phyloP scores from a whole-genome alignment of 169 alveolate species.

The Plasmodium reichenowi region DNA sequence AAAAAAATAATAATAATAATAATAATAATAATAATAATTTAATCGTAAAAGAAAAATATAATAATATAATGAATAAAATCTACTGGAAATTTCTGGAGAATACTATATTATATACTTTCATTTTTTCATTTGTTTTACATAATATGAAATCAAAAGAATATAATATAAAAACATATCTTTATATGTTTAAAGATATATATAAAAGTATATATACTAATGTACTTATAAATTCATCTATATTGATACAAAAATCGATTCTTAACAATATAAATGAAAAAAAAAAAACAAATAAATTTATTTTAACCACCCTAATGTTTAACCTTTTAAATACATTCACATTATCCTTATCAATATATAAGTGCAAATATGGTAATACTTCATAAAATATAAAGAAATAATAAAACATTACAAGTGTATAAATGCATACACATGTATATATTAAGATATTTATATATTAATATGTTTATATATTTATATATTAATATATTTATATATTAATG shows the following conservation, averaged over 20 bases:
- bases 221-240: slow-evolving; percentile 41
- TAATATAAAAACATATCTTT: slow-evolving; percentile 24
- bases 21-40: too few species aligned
- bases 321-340: slow-evolving; percentile 30
- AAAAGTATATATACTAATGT: slow-evolving; percentile 44
- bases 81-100: slow-evolving; percentile 64
- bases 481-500: too few species aligned
- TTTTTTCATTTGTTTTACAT: slow-evolving; percentile 62
- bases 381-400: neutral
- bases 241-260: slow-evolving; percentile 35
- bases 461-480: neutral
- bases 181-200: slow-evolving; percentile 32
- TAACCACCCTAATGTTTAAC: slow-evolving; percentile 23
- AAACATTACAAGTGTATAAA: neutral
- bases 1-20: neutral
- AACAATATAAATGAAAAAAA: neutral
- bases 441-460: neutral
- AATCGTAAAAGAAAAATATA: neutral
- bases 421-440: neutral
- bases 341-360: slow-evolving; percentile 41
- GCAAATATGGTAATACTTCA: slow-evolving; percentile 62
- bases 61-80: slow-evolving; percentile 57
- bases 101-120: slow-evolving; percentile 46
- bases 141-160: slow-evolving; percentile 64
- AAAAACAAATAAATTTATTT: neutral